These are phyloP conservation scores for Xylaria sp. DNA, from an alignment of 2,329 filamentous ascomycete species.

Conservation along the genomic window DNA sequence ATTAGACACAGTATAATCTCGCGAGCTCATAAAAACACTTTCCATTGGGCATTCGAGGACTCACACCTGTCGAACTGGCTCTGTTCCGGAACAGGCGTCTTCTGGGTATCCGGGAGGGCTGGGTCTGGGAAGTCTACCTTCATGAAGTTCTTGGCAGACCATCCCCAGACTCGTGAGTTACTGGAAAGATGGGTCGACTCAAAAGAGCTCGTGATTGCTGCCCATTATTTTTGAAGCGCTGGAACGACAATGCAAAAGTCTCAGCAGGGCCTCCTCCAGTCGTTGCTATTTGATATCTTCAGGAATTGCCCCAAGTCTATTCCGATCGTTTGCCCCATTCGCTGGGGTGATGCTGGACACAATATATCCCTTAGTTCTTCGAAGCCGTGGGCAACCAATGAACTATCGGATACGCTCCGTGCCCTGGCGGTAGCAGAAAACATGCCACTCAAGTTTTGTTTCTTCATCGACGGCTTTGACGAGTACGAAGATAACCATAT, in stretches of 20 bases:
- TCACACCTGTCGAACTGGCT: background rate
- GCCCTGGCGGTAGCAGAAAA: background rate
- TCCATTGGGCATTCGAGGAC: conserved; percentile 16
- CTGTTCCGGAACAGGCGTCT: background rate
- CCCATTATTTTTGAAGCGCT: conserved; percentile 7
- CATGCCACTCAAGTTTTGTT: background rate
- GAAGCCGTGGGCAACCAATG: background rate
- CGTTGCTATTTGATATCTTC: background rate
- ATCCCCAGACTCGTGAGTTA: background rate
- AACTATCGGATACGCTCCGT: background rate
- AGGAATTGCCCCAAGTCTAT: background rate
- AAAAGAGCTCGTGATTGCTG: background rate
- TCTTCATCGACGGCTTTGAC: conserved; percentile 30
- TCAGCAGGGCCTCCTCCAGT: background rate
- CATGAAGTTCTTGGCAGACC: conserved; percentile 22
- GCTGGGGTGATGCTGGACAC: background rate
- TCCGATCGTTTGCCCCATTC: background rate
- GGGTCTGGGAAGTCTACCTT: background rate
- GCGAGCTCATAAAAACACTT: conserved; percentile 12
- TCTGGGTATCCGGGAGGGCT: conserved; percentile 23
- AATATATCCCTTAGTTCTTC: background rate
- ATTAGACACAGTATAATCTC: background rate
- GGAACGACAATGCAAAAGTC: conserved; percentile 1
- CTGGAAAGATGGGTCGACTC: background rate
- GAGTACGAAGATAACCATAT: conserved; percentile 32